Evolutionary conservation across 345 rosid species (phyloP).

Genomic region (Pseudoturritis turrita): DNA sequence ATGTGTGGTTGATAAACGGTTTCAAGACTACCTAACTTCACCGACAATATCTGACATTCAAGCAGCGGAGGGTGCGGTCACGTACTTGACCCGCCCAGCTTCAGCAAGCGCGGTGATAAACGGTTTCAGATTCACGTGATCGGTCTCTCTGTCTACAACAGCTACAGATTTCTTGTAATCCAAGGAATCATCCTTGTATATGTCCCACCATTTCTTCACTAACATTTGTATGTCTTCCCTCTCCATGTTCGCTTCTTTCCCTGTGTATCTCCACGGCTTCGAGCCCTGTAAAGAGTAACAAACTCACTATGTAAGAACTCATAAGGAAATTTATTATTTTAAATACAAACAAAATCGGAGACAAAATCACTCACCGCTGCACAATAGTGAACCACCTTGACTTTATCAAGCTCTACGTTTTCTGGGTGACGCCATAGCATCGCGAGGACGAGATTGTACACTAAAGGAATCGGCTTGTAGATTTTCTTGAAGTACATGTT

Average conservation of each 20-base stretch:
- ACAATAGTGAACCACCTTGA: conserved; percentile 82
- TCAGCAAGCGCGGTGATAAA: conserved; percentile 56
- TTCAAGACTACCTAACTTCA: too few species aligned
- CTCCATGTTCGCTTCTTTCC: conserved; percentile 71
- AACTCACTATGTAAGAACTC: neutral
- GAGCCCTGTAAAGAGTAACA: conserved; percentile 44
- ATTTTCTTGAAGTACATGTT: conserved; percentile 70
- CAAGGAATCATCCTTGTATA: conserved; percentile 64
- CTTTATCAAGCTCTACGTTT: conserved; percentile 63
- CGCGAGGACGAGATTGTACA: conserved; percentile 76
- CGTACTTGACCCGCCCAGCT: conserved; percentile 43
- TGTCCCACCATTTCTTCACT: conserved; percentile 76
- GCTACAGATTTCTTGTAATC: conserved; percentile 36
- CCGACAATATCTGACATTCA: conserved; percentile 9
- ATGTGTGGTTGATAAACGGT: neutral
- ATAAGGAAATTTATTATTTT: neutral
- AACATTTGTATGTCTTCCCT: conserved; percentile 75
- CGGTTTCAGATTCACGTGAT: conserved; percentile 37
- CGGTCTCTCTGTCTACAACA: neutral
- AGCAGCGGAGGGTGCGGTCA: conserved; percentile 85
- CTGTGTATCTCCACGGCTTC: conserved; percentile 96
- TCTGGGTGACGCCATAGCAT: conserved; percentile 98
- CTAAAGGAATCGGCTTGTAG: conserved; percentile 61
- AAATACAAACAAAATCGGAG: neutral
- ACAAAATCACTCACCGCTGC: conserved; percentile 53